Conservation (phyloP, 202 grass and related monocot genomes). For the Carex arenaria region DNA sequence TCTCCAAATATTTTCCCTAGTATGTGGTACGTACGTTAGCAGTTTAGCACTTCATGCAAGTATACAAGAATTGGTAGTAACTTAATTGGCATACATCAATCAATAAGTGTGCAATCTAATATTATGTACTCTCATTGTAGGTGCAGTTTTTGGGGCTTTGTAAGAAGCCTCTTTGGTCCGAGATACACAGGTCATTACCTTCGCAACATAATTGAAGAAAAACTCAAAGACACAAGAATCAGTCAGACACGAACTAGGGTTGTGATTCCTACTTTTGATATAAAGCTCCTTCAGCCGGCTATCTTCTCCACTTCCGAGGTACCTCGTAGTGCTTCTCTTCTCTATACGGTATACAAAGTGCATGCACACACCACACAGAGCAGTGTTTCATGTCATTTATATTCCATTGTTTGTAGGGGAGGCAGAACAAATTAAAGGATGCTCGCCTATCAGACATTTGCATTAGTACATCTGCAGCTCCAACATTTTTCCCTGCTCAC, state of each 20-base stretch:
- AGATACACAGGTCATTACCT: slow-evolving; percentile 42
- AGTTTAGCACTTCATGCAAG: background rate
- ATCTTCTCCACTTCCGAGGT: slow-evolving; percentile 63
- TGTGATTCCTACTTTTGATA: slow-evolving; percentile 54
- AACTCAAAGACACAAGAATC: slow-evolving; percentile 32
- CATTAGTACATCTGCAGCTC: slow-evolving; percentile 62
- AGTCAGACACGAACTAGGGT: slow-evolving; percentile 35
- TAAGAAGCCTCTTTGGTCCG: slow-evolving; percentile 20
- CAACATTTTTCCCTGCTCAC: slow-evolving; percentile 55
- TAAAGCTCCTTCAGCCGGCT: slow-evolving; percentile 39
- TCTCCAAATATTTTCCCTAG: slow-evolving; percentile 43
- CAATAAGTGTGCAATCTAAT: background rate
- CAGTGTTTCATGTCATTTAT: background rate
- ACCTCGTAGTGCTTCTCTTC: background rate
- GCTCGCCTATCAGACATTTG: slow-evolving; percentile 52
- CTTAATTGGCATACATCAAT: background rate
- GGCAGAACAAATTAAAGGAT: slow-evolving; percentile 20
- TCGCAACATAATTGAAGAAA: slow-evolving; percentile 17
- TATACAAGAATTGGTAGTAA: background rate
- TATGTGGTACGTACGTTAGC: background rate
- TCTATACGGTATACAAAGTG: background rate
- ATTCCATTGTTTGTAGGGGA: background rate
- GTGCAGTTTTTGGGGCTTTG: background rate
- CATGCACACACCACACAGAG: background rate
- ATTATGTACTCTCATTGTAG: background rate